Conservation (phyloP, 2,329 filamentous ascomycete genomes). For the Paracoccidioides lutzii region DNA sequence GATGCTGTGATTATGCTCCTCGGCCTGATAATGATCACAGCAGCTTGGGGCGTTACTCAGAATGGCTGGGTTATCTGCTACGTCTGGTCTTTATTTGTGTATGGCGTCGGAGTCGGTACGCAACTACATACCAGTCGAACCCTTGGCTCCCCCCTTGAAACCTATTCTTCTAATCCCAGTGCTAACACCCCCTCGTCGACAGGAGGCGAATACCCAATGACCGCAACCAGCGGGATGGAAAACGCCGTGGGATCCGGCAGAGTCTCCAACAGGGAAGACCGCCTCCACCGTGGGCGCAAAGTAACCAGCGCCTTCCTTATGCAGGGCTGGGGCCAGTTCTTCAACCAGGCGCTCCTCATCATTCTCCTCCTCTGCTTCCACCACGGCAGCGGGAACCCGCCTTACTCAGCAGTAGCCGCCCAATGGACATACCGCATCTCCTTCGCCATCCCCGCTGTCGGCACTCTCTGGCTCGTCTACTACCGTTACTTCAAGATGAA, state of each 20-base stretch:
- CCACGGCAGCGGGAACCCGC: constrained; percentile 58
- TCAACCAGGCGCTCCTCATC: constrained; percentile 86
- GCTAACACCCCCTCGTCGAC: constrained; percentile 23
- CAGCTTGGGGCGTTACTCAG: constrained; percentile 73
- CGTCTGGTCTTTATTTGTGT: constrained; percentile 87
- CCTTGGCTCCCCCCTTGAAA: too few relatives aligned
- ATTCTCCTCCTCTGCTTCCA: constrained; percentile 80
- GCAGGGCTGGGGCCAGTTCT: constrained; percentile 95
- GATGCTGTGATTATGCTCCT: constrained; percentile 91
- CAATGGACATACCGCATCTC: constrained; percentile 90
- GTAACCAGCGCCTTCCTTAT: constrained; percentile 94
- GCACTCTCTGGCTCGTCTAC: constrained; percentile 90
- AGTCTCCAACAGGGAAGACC: constrained; percentile 80
- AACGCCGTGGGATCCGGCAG: constrained; percentile 75
- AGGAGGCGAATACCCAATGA: constrained; percentile 92
- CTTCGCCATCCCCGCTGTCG: constrained; percentile 80
- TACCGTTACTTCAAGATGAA: constrained; percentile 94
- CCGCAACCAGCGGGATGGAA: constrained; percentile 88
- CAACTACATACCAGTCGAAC: too few relatives aligned
- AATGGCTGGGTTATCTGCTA: constrained; percentile 98
- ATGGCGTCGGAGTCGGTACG: constrained; percentile 48
- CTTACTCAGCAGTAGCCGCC: constrained; percentile 62
- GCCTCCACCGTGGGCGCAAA: constrained; percentile 88
- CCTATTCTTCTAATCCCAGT: too few relatives aligned
- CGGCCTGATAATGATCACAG: constrained; percentile 81